These are phyloP conservation scores for Phyllosticta citribraziliensis DNA, from an alignment of 2,329 filamentous ascomycete species.

Conservation along the genomic window DNA sequence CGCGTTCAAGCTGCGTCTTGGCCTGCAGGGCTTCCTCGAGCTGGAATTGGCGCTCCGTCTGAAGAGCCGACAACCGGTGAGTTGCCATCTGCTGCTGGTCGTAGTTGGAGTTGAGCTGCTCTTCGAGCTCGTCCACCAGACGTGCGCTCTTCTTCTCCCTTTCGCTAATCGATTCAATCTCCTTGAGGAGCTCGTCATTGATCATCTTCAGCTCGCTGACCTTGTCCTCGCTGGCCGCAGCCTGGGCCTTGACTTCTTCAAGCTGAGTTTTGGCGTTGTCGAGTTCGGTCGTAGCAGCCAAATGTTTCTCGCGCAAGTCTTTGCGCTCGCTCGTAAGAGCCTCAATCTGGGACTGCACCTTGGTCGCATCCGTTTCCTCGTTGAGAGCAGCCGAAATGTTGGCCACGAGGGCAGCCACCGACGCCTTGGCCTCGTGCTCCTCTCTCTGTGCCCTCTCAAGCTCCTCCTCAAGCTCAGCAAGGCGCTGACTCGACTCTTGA, in stretches of 20 bases:
- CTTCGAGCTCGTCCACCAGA: constrained; percentile 89
- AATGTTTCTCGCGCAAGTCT: constrained; percentile 31
- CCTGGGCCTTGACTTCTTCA: constrained; percentile 28
- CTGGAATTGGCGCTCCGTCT: constrained; percentile 35
- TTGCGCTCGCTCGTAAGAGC: constrained; percentile 36
- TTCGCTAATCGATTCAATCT: constrained; percentile 46
- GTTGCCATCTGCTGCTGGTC: constrained; percentile 80
- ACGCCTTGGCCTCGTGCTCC: constrained; percentile 4
- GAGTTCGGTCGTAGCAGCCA: constrained; percentile 34
- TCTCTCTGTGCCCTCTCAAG: constrained; percentile 51
- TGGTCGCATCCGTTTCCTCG: constrained; percentile 44
- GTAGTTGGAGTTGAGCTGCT: constrained; percentile 89
- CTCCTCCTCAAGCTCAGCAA: constrained; percentile 30
- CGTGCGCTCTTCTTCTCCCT: constrained; percentile 86
- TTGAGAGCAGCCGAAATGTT: constrained; percentile 54
- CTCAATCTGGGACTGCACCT: constrained; percentile 34
- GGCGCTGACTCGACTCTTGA: constrained; percentile 22
- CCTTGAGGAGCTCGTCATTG: constrained; percentile 47
- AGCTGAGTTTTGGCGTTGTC: constrained; percentile 34
- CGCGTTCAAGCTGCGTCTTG: constrained; percentile 39
- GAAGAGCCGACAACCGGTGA: constrained; percentile 69
- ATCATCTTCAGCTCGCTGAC: constrained; percentile 36
- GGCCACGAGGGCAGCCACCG: constrained; percentile 48
- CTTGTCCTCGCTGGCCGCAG: constrained; percentile 32
- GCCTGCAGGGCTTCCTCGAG: constrained; percentile 31